These are phyloP conservation scores for Trypanosoma boissoni DNA, from an alignment of 208 protist genomes.

Conservation along the genomic window DNA sequence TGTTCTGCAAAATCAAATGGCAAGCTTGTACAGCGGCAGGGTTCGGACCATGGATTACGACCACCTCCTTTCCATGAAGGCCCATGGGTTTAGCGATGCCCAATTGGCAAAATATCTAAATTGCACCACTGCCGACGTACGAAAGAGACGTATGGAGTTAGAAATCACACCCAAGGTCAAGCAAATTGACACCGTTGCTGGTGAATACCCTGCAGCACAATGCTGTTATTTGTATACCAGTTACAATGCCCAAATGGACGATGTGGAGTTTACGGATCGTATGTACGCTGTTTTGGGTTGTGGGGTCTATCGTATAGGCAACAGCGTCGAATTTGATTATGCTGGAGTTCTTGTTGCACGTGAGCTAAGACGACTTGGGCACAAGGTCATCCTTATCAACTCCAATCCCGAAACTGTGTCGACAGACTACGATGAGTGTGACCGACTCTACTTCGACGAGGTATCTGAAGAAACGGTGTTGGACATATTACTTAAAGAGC, in stretches of 20 bases:
- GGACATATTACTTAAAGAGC: conserved; percentile 96
- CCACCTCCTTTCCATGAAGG: conserved; percentile 79
- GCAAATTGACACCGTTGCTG: conserved; percentile 97
- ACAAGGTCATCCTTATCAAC: conserved; percentile 98
- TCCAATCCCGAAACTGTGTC: conserved; percentile 99
- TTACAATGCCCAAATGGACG: conserved; percentile 92
- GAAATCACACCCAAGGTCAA: conserved; percentile 93
- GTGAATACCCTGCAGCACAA: conserved; percentile 96
- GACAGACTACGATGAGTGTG: conserved; percentile 97
- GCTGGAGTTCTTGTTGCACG: conserved; percentile 94
- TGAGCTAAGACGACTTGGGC: conserved; percentile 91
- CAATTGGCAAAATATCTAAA: conserved; percentile 83
- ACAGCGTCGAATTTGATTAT: conserved; percentile 98
- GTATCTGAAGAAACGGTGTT: conserved; percentile 95
- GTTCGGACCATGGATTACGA: conserved; percentile 43
- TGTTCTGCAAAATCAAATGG: conserved; percentile 36
- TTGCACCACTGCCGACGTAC: conserved; percentile 51
- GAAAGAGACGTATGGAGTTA: conserved; percentile 50
- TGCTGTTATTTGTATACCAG: conserved; percentile 96
- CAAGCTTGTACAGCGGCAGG: conserved; percentile 31
- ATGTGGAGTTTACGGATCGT: conserved; percentile 76
- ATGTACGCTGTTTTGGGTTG: conserved; percentile 95
- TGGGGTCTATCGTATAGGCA: conserved; percentile 98
- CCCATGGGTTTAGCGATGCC: conserved; percentile 94
- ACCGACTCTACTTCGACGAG: conserved; percentile 99